These are phyloP conservation scores for Albophoma yamanashiensis DNA, from an alignment of 2,329 filamentous ascomycete species.

Conservation along the genomic window DNA sequence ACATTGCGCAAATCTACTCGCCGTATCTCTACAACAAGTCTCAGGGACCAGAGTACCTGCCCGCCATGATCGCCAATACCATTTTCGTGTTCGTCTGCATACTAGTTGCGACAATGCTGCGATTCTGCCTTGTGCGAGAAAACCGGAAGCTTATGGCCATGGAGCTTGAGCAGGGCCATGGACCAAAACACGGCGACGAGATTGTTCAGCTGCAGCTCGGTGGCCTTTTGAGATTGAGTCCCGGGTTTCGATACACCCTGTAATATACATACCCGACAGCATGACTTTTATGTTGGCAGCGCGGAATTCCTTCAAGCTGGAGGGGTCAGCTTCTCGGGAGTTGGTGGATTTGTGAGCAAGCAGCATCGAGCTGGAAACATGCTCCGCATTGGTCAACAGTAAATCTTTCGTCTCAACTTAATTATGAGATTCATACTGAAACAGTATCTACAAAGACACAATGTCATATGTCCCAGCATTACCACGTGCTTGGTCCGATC, in stretches of 20 bases:
- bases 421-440: background rate
- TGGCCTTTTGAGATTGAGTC: background rate
- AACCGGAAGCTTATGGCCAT: background rate
- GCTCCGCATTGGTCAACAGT: no score
- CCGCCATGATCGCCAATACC: background rate
- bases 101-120: background rate
- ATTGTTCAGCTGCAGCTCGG: background rate
- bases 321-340: no score
- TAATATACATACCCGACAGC: background rate
- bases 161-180: background rate
- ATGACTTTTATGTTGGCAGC: background rate
- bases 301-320: no score
- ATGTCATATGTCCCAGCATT: background rate
- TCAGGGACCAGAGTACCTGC: background rate
- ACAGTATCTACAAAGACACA: background rate
- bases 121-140: background rate
- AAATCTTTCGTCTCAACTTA: no score
- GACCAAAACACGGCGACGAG: background rate
- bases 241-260: background rate
- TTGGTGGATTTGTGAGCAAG: no score
- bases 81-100: background rate
- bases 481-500: slow-evolving; percentile 16
- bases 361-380: no score
- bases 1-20: background rate
- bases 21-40: background rate